phyloP scores from a whole-genome alignment of 2,329 filamentous ascomycete species.

The Gnomoniopsis smithogilvyi region DNA sequence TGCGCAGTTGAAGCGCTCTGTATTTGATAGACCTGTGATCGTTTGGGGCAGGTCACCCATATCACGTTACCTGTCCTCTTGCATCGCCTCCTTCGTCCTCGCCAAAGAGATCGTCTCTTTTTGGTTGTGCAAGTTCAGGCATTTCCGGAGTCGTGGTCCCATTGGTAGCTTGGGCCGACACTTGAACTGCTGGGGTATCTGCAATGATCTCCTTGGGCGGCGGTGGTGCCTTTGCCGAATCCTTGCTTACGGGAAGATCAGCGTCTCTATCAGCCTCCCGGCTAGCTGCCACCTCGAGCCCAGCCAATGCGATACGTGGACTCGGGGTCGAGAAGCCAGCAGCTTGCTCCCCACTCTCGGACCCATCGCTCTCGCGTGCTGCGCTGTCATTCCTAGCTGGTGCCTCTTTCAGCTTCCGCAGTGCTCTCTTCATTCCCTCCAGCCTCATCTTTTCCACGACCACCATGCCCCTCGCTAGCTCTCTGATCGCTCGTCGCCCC shows the following conservation, averaged over 20 bases:
- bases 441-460: conserved; percentile 76
- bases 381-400: neutral
- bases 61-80: neutral
- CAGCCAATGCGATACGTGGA: conserved; percentile 12
- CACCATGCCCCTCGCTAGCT: conserved; percentile 75
- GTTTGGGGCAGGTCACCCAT: neutral
- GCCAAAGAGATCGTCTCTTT: neutral
- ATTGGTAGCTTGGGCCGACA: neutral
- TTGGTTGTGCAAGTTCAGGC: neutral
- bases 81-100: neutral
- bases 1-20: neutral
- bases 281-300: conserved; percentile 15
- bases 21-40: conserved; percentile 4
- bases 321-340: neutral
- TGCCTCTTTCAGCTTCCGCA: conserved; percentile 56
- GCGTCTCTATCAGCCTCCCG: conserved; percentile 4
- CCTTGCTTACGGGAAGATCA: neutral
- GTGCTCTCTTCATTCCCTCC: conserved; percentile 74
- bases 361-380: neutral
- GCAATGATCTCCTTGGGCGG: neutral
- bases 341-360: neutral
- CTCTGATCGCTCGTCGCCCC: conserved; percentile 69
- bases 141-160: neutral
- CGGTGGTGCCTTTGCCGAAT: neutral
- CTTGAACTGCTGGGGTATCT: neutral